These are phyloP conservation scores for Solanum ossicruentum DNA, from an alignment of 257 asterid species.

Conservation along the genomic window DNA sequence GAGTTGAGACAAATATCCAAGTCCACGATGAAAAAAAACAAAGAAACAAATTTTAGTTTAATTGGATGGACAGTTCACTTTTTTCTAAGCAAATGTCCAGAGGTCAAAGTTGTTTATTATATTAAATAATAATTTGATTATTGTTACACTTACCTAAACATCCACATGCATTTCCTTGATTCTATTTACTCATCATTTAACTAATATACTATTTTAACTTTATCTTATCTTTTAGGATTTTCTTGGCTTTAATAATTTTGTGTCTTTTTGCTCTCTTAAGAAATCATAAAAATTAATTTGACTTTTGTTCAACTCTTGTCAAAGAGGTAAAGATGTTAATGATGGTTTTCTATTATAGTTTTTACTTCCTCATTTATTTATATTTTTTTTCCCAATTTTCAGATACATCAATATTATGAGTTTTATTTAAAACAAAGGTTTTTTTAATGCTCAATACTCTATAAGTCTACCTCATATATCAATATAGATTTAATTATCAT, in stretches of 20 bases:
- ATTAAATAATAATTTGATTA: slow-evolving; percentile 4
- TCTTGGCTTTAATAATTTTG: background rate
- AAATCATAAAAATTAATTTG: background rate
- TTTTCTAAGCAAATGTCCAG: background rate
- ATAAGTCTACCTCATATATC: too few relatives aligned
- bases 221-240: background rate
- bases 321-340: background rate
- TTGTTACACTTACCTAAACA: slow-evolving; percentile 10
- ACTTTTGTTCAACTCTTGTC: background rate
- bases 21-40: slow-evolving; percentile 7
- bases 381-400: background rate
- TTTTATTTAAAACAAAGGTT: too few relatives aligned
- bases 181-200: background rate
- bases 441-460: too few relatives aligned
- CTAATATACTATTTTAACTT: background rate
- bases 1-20: slow-evolving; percentile 18
- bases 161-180: slow-evolving; percentile 19
- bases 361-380: background rate
- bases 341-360: background rate
- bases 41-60: slow-evolving; percentile 3
- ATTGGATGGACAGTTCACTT: slow-evolving; percentile 12
- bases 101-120: slow-evolving; percentile 5
- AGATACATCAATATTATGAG: too few relatives aligned
- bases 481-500: too few relatives aligned
- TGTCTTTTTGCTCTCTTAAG: background rate